Conservation (phyloP, 108 stramenopile species). For the Epipyxis sp. region DNA sequence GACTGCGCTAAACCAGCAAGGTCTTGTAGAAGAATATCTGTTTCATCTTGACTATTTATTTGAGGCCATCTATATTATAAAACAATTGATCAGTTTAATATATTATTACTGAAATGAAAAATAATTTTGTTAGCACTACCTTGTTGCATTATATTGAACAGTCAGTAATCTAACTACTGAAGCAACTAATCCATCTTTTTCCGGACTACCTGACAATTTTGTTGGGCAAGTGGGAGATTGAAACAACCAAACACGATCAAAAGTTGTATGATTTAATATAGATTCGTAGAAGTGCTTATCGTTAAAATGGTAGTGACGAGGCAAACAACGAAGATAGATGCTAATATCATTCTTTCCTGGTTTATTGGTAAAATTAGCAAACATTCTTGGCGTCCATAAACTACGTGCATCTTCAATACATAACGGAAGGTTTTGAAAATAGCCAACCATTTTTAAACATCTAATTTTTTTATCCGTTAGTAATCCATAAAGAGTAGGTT, state of each 20-base stretch:
- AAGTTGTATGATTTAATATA: neutral
- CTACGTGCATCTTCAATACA: conserved; percentile 13
- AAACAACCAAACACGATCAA: neutral
- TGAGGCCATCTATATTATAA: conserved; percentile 4
- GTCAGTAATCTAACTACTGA: neutral
- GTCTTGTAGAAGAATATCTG: neutral
- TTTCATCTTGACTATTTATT: neutral
- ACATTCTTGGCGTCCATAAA: conserved; percentile 1
- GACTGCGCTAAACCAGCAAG: neutral
- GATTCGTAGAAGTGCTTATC: neutral
- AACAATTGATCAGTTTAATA: no score
- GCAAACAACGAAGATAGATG: conserved; percentile 8
- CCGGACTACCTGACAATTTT: neutral
- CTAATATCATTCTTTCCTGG: neutral
- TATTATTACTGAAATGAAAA: no score
- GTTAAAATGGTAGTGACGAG: conserved; percentile 26
- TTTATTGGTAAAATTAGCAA: neutral
- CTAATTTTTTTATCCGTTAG: neutral
- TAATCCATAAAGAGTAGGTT: neutral
- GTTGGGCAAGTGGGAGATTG: neutral
- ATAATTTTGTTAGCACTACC: neutral
- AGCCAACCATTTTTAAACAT: conserved; percentile 1
- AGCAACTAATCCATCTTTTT: neutral
- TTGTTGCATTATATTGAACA: neutral
- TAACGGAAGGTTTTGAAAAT: conserved; percentile 17